Evolutionary conservation across 164 flowering plant species (phyloP).

Genomic region (Protea cynaroides): DNA sequence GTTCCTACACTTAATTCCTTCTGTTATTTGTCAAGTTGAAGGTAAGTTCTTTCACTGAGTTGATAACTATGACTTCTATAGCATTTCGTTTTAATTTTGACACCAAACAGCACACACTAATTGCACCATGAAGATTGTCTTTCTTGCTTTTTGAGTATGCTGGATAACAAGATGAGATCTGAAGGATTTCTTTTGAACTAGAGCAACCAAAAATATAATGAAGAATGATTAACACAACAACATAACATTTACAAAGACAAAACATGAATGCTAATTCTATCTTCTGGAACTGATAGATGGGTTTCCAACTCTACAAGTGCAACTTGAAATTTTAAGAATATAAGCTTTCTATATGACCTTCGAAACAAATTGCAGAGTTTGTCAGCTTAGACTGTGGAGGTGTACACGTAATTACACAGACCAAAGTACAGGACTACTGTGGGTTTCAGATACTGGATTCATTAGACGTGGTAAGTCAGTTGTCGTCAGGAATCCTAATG

Average conservation of each 20-base stretch:
- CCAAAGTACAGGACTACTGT: slow-evolving; percentile 51
- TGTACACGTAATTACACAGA: slow-evolving; percentile 56
- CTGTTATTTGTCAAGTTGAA: slow-evolving; percentile 48
- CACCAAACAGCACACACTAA: not conserved
- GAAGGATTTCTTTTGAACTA: not conserved
- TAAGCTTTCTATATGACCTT: not conserved
- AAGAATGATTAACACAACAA: not conserved
- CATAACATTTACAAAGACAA: not conserved
- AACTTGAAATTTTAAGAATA: not conserved
- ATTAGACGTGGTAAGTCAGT: slow-evolving; percentile 40
- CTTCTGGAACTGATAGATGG: not conserved
- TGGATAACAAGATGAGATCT: not conserved
- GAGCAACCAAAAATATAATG: not conserved
- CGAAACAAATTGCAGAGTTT: slow-evolving; percentile 53
- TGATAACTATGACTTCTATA: not conserved
- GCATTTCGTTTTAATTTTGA: not conserved
- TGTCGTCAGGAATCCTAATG: slow-evolving; percentile 25
- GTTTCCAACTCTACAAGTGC: not conserved
- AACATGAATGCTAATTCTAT: not conserved
- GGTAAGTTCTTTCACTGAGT: slow-evolving; percentile 36
- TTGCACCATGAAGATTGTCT: not conserved
- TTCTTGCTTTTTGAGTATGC: not conserved
- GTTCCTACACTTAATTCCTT: slow-evolving; percentile 32
- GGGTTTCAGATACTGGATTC: slow-evolving; percentile 61
- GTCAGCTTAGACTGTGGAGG: slow-evolving; percentile 94